These are phyloP conservation scores for Tricholoma hemisulphureum DNA, from an alignment of 768 basidiomycete species.

Conservation along the genomic window DNA sequence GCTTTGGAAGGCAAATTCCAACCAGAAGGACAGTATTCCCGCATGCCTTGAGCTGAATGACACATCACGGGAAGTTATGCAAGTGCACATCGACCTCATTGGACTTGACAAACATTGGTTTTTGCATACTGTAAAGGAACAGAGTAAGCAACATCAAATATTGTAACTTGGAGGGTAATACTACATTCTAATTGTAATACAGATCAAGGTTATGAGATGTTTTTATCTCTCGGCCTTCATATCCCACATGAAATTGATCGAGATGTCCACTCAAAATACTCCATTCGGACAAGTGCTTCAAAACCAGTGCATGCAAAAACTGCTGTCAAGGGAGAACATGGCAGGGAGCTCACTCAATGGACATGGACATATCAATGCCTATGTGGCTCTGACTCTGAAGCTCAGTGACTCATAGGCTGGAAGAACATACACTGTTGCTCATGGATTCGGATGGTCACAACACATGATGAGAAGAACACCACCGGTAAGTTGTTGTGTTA, in stretches of 20 bases:
- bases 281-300: no score
- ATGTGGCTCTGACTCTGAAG: slow-evolving; percentile 19
- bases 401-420: slow-evolving; percentile 18
- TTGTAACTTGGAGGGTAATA: neutral
- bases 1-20: neutral
- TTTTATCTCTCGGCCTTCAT: neutral
- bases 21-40: neutral
- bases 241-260: slow-evolving; percentile 9
- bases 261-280: slow-evolving; percentile 12
- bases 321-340: neutral
- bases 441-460: slow-evolving; percentile 13
- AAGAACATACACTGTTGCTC: no score
- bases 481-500: neutral
- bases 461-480: slow-evolving; percentile 8
- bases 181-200: neutral
- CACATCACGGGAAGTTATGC: no score
- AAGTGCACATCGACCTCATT: no score
- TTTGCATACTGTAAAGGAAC: neutral
- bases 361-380: no score
- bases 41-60: neutral
- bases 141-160: no score
- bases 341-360: slow-evolving; percentile 3
- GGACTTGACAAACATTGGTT: no score
- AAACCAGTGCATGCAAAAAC: slow-evolving; percentile 4
- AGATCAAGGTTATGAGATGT: neutral